Conservation (phyloP, 306 rosid species). For the Corylus heterophylla region DNA sequence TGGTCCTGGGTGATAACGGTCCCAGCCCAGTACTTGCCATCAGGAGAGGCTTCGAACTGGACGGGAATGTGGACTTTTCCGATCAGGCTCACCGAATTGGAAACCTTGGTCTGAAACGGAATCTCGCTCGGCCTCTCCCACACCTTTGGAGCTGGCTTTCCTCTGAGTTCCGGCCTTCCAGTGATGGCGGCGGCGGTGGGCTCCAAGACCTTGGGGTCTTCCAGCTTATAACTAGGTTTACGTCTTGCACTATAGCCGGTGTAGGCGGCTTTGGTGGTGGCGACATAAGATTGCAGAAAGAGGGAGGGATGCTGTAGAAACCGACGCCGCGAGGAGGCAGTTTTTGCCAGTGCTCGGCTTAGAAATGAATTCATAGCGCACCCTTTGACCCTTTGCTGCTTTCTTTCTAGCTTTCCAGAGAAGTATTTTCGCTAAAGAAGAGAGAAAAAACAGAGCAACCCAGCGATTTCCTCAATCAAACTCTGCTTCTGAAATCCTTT, state of each 20-base stretch:
- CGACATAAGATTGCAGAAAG: constrained; percentile 12
- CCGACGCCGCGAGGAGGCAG: constrained; percentile 1
- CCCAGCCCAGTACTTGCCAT: constrained; percentile 51
- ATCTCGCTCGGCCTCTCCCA: constrained; percentile 37
- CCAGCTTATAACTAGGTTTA: not conserved
- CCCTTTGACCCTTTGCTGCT: not conserved
- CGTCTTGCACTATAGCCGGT: constrained; percentile 6
- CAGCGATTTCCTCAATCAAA: too few relatives aligned
- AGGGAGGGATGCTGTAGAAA: not conserved
- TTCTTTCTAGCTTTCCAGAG: not conserved
- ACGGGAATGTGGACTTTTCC: constrained; percentile 48
- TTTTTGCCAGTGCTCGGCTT: not conserved
- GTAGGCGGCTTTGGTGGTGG: constrained; percentile 9
- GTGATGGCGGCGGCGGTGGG: not conserved
- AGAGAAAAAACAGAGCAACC: too few relatives aligned
- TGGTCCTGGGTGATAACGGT: constrained; percentile 39
- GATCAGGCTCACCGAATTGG: constrained; percentile 55
- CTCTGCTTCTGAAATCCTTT: too few relatives aligned
- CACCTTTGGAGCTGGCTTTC: not conserved
- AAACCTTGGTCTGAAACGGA: constrained; percentile 62
- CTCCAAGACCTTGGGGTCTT: not conserved
- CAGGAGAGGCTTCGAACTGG: constrained; percentile 37
- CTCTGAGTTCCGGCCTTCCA: not conserved
- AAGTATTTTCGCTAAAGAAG: too few relatives aligned
- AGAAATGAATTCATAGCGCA: not conserved